Percentiles rank a stretch among this genome's conserved stretches.
phyloP scores from a whole-genome alignment of 2,329 filamentous ascomycete species.

The Orbilia javanica region DNA sequence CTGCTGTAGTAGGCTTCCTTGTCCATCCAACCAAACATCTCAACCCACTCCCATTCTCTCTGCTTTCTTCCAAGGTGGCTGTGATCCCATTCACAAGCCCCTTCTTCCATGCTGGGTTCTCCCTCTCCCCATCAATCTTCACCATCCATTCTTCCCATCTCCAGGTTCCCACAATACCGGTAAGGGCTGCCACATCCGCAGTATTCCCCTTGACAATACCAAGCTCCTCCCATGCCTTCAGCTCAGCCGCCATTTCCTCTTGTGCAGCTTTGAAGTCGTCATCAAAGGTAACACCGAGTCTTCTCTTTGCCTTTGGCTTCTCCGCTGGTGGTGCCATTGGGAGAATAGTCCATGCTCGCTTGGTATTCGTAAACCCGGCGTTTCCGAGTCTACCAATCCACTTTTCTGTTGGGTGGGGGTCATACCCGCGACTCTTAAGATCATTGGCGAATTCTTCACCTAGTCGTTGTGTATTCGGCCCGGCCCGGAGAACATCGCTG shows the following conservation, averaged over 20 bases:
- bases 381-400: constrained; percentile 81
- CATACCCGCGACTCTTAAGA: constrained; percentile 89
- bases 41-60: constrained; percentile 72
- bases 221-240: constrained; percentile 62
- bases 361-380: constrained; percentile 82
- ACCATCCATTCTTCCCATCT: constrained; percentile 97
- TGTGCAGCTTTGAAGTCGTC: constrained; percentile 73
- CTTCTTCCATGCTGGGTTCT: constrained; percentile 60
- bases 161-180: constrained; percentile 86
- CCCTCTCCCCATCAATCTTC: constrained; percentile 68
- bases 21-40: constrained; percentile 75
- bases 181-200: constrained; percentile 78
- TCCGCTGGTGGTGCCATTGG: constrained; percentile 76
- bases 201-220: constrained; percentile 75
- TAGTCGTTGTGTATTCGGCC: constrained; percentile 81
- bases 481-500: constrained; percentile 87
- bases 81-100: constrained; percentile 72
- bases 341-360: constrained; percentile 88
- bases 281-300: constrained; percentile 65
- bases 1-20: constrained; percentile 69
- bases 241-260: constrained; percentile 65
- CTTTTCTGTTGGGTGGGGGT: constrained; percentile 82
- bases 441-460: constrained; percentile 92
- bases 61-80: constrained; percentile 74
- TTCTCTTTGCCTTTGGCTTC: constrained; percentile 67